Percentiles rank a stretch among this genome's conserved stretches.
Evolutionary conservation across 1,284 basidiomycete species (phyloP).

Genomic region (Tremellales sp.): DNA sequence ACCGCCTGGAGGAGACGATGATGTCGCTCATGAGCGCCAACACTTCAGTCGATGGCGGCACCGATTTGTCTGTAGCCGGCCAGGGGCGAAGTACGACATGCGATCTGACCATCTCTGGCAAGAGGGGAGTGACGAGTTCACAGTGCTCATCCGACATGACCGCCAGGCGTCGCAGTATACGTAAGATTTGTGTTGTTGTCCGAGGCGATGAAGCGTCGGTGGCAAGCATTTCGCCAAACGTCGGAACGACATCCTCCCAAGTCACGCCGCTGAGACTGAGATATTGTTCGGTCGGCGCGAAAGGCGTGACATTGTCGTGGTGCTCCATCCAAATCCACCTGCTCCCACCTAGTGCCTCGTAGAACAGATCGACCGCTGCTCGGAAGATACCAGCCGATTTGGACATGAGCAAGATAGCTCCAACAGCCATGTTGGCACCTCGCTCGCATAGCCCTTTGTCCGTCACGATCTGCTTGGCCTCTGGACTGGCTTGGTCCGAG

Average conservation of each 20-base stretch:
- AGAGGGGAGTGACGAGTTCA: constrained; percentile 55
- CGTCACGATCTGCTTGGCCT: constrained; percentile 7
- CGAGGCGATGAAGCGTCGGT: constrained; percentile 19
- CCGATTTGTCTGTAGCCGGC: constrained; percentile 9
- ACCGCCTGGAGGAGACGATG: constrained; percentile 61
- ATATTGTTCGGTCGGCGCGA: not conserved
- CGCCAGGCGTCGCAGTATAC: constrained; percentile 61
- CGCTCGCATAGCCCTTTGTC: constrained; percentile 13
- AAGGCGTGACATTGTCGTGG: not conserved
- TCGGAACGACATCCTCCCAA: constrained; percentile 33
- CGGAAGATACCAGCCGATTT: constrained; percentile 26
- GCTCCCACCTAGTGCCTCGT: constrained; percentile 20
- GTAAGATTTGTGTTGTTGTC: constrained; percentile 55
- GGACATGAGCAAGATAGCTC: constrained; percentile 15
- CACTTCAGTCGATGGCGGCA: constrained; percentile 48
- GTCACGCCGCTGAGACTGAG: constrained; percentile 25
- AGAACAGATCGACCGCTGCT: constrained; percentile 34
- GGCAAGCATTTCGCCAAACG: constrained; percentile 26
- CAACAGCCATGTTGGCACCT: constrained; percentile 29
- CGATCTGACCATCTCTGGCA: constrained; percentile 53
- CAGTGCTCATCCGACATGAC: constrained; percentile 58
- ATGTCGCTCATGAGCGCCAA: constrained; percentile 61
- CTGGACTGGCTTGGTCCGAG: constrained; percentile 1
- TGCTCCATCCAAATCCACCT: constrained; percentile 20
- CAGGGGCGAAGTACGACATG: constrained; percentile 39